Evolutionary conservation across 768 basidiomycete genomes (phyloP).

Genomic region (Russula sp.): DNA sequence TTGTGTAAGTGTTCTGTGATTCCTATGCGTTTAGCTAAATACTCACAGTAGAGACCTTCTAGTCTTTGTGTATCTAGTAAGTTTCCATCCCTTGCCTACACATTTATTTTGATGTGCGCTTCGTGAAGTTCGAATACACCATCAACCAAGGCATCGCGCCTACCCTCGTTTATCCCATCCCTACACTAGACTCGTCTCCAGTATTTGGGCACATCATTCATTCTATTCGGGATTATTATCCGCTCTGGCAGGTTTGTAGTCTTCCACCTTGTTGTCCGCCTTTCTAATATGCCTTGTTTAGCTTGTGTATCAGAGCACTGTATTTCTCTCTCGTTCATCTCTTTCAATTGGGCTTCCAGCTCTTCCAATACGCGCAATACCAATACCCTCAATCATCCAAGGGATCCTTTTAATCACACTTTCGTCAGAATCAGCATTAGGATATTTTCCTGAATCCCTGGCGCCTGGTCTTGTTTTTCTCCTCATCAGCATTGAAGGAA

Average conservation of each 20-base stretch:
- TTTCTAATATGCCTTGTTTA: constrained; percentile 33
- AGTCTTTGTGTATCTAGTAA: constrained; percentile 63
- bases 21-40: neutral
- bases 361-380: constrained; percentile 62
- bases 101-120: constrained; percentile 7
- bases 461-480: constrained; percentile 62
- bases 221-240: constrained; percentile 88
- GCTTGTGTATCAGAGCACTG: constrained; percentile 86
- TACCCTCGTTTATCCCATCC: constrained; percentile 84
- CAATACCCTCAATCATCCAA: constrained; percentile 76
- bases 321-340: constrained; percentile 90
- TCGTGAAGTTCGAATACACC: constrained; percentile 78
- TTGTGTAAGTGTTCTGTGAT: constrained; percentile 56
- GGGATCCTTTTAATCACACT: constrained; percentile 60
- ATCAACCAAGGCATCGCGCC: constrained; percentile 92
- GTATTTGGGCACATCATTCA: constrained; percentile 76
- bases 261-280: constrained; percentile 18
- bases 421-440: constrained; percentile 63
- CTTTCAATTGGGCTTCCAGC: constrained; percentile 83
- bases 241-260: constrained; percentile 79
- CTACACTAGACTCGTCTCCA: constrained; percentile 54
- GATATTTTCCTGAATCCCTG: constrained; percentile 52
- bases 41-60: constrained; percentile 10
- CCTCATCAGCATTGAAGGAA: constrained; percentile 82
- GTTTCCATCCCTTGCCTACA: constrained; percentile 31